Base-by-base conservation (phyloP, 2,329 filamentous ascomycete species). In the Phialemonium atrogriseum region DNA sequence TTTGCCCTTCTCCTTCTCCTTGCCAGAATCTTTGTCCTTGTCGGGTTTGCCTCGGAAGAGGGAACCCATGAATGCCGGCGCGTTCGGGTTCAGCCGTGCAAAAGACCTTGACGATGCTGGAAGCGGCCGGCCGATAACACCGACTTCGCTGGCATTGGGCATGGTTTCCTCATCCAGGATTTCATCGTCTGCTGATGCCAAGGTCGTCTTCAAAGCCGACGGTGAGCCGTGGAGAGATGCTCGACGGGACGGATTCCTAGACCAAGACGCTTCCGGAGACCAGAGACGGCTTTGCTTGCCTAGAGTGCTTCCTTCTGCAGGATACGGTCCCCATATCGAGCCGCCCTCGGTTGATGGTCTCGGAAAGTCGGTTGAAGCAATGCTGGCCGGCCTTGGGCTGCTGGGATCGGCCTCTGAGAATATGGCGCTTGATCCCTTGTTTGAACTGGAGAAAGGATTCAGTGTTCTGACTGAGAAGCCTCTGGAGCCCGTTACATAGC, bases 141-240 rank as follows among this genome's bases (percentile, higher is more conserved):
- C 76, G 3, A 80, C 70, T 26, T 77, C 68, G 33, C 69, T 73
- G 5, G 71, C 68, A 30, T 73, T 61, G 2, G 70, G 53, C 10
- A 73, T 49, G 21, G 71, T 74, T 3, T 68, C 57, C n/a, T 73
- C 66, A 33, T 74, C 68, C 14, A 80, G 53, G 21, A 79, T 78
- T 40, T 76, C 75, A 43, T 80, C 76, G 18, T 80, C 74, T 0
- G 73, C 74, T 10, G 73, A 76, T 9, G 73, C 73, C 12, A 80
- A 56, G 1, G 70, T 76, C 4, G 75, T 77, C 37, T 75, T 69
- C 12, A 77, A 52, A 12, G 53, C 71, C 8, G 70, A 78, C 1
- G 82, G 79, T 2, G 82, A 85, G 10, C 83, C 84, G 37, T 91
- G 84, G 7, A 86, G 65, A 1, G 86, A 94, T 10, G 84, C 84